These are phyloP conservation scores for Hermanozyma aechmeae DNA, from an alignment of 805 yeast genomes.

Conservation along the genomic window DNA sequence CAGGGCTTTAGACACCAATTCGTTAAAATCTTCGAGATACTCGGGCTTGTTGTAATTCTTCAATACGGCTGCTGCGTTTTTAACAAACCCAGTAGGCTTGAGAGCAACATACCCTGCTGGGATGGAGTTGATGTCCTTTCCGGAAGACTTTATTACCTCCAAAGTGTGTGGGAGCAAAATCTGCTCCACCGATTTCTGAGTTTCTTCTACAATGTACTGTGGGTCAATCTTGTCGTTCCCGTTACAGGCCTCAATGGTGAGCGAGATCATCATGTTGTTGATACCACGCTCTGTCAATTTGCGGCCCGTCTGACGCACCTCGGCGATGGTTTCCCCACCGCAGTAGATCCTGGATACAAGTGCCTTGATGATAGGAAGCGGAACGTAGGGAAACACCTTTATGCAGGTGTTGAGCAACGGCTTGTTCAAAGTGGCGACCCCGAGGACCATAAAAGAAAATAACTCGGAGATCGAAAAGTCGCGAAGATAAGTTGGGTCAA, in stretches of 20 bases:
- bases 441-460: conserved; percentile 58
- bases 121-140: conserved; percentile 49
- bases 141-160: conserved; percentile 38
- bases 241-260: conserved; percentile 88
- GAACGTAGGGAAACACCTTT: conserved; percentile 64
- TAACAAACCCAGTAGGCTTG: conserved; percentile 85
- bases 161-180: conserved; percentile 68
- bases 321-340: conserved; percentile 74
- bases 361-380: conserved; percentile 58
- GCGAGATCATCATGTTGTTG: conserved; percentile 89
- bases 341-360: conserved; percentile 78
- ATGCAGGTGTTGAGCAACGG: conserved; percentile 53
- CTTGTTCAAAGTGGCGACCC: conserved; percentile 58
- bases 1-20: conserved; percentile 58
- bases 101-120: conserved; percentile 91
- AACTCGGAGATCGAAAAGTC: conserved; percentile 47
- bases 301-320: conserved; percentile 65
- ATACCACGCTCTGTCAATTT: conserved; percentile 65
- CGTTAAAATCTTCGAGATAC: conserved; percentile 36
- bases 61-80: conserved; percentile 67
- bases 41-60: conserved; percentile 44
- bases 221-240: conserved; percentile 61
- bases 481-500: conserved; percentile 17
- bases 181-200: conserved; percentile 55
- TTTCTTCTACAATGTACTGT: conserved; percentile 49